phyloP scores from a whole-genome alignment of 176 grass and related monocot species.

The Tillandsia leiboldiana region DNA sequence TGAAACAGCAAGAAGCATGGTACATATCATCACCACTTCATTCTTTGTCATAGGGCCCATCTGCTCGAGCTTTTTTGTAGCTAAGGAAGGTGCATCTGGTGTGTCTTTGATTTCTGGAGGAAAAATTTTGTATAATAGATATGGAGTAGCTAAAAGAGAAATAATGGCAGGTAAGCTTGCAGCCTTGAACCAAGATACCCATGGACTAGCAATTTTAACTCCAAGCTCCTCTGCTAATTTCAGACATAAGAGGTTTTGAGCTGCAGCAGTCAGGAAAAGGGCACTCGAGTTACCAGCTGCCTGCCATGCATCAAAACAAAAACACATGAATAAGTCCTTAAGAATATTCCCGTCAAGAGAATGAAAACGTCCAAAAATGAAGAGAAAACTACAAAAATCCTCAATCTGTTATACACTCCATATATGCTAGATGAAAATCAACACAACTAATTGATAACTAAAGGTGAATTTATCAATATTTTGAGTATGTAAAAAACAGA shows the following conservation, averaged over 20 bases:
- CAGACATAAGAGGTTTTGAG: conserved; percentile 87
- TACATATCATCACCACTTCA: conserved; percentile 75
- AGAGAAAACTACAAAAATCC: neutral
- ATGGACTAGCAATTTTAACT: conserved; percentile 61
- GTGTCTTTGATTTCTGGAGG: conserved; percentile 79
- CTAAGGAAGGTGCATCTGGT: conserved; percentile 64
- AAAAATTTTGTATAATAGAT: conserved; percentile 75
- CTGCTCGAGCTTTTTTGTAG: conserved; percentile 45
- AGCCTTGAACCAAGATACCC: conserved; percentile 76
- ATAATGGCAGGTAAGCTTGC: conserved; percentile 81
- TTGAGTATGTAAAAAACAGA: too few species aligned
- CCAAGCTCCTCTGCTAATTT: conserved; percentile 85
- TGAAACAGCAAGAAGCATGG: conserved; percentile 72
- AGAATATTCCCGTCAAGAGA: neutral
- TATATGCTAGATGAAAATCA: too few species aligned
- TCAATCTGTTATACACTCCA: neutral
- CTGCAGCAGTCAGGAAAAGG: conserved; percentile 77
- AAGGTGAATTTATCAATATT: too few species aligned
- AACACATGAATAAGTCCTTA: neutral
- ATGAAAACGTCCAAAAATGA: neutral
- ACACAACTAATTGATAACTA: too few species aligned
- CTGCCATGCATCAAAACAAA: conserved; percentile 39
- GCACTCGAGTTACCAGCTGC: conserved; percentile 64
- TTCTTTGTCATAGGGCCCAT: conserved; percentile 79
- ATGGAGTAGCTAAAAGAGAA: conserved; percentile 57